phyloP scores from a whole-genome alignment of 495 filamentous ascomycete species.

The Lasiosphaeria miniovina region DNA sequence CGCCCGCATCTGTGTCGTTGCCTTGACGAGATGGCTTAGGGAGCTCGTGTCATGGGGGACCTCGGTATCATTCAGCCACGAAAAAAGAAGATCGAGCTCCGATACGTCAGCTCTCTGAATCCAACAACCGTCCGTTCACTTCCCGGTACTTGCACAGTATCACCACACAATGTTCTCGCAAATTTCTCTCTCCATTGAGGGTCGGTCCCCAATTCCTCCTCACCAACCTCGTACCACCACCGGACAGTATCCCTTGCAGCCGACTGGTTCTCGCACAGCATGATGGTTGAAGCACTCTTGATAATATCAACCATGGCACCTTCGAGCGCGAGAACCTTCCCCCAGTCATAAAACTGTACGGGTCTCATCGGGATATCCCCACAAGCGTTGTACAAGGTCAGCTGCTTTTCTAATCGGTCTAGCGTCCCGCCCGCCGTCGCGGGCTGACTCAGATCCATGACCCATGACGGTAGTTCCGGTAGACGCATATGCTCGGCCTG shows the following conservation, averaged over 20 bases:
- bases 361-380: background rate
- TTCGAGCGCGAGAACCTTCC: background rate
- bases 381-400: constrained; percentile 4
- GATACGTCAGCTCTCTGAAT: background rate
- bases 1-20: constrained; percentile 6
- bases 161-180: constrained; percentile 5
- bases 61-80: background rate
- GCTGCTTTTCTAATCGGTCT: background rate
- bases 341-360: background rate
- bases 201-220: background rate
- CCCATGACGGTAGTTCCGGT: background rate
- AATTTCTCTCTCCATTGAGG: background rate
- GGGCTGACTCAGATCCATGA: background rate
- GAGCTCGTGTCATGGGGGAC: background rate
- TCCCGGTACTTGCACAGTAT: background rate
- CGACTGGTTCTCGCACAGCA: background rate
- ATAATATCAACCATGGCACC: background rate
- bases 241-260: background rate
- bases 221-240: constrained; percentile 3
- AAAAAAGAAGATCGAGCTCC: background rate
- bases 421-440: background rate
- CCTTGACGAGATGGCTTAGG: background rate
- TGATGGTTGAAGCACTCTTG: background rate
- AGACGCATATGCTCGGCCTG: background rate
- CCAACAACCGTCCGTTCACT: background rate